These are phyloP conservation scores for Naegleria lovaniensis DNA, from an alignment of 208 protist genomes.

Conservation along the genomic window DNA sequence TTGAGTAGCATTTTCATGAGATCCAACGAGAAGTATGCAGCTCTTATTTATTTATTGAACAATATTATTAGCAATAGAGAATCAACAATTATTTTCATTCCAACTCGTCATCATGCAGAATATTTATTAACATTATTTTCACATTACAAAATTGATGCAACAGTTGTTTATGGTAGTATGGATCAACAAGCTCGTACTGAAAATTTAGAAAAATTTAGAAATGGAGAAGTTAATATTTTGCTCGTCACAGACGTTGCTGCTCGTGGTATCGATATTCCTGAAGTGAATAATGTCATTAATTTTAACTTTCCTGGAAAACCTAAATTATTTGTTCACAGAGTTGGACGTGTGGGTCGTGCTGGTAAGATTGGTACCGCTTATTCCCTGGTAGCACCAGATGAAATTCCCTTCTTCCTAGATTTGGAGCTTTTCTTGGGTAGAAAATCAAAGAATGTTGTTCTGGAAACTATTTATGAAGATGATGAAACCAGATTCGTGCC, in stretches of 20 bases:
- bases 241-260: slow-evolving; percentile 99
- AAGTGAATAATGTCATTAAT: slow-evolving; percentile 99
- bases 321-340: slow-evolving; percentile 95
- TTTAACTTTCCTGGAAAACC: slow-evolving; percentile 94
- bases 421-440: background rate
- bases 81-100: slow-evolving; percentile 89
- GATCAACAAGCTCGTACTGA: slow-evolving; percentile 91
- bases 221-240: slow-evolving; percentile 75
- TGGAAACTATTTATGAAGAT: background rate
- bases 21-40: slow-evolving; percentile 85
- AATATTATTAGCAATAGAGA: slow-evolving; percentile 64
- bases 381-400: slow-evolving; percentile 88
- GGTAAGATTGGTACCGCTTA: slow-evolving; percentile 87
- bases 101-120: slow-evolving; percentile 94
- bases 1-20: slow-evolving; percentile 84
- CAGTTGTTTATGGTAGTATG: slow-evolving; percentile 91
- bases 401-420: slow-evolving; percentile 79
- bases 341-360: slow-evolving; percentile 96
- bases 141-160: slow-evolving; percentile 55
- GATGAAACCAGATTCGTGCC: background rate
- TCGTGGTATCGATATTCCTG: slow-evolving; percentile 96
- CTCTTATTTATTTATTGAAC: slow-evolving; percentile 84
- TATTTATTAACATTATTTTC: slow-evolving; percentile 85
- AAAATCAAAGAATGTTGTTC: background rate
- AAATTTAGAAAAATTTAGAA: slow-evolving; percentile 84